A percentile compares a stretch with the other conserved stretches of the same genome.
phyloP scores from a whole-genome alignment of 495 filamentous ascomycete genomes.

The Penicillium psychrofluorescens region DNA sequence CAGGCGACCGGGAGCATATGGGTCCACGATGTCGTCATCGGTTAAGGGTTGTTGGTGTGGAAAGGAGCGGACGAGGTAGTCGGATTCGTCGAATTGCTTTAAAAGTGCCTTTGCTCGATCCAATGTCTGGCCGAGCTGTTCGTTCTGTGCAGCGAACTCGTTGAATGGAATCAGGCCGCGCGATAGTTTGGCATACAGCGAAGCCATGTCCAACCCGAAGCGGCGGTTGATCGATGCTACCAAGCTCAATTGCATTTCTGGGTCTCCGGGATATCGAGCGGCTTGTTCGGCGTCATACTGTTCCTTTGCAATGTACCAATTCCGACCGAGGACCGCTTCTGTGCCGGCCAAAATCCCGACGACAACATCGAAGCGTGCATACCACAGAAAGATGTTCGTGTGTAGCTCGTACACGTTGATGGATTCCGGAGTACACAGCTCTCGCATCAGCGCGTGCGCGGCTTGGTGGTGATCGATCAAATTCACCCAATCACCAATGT shows the following conservation, averaged over 20 bases:
- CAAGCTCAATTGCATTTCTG: conserved; percentile 58
- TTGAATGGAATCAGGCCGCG: conserved; percentile 57
- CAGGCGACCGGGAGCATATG: conserved; percentile 59
- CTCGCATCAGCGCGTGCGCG: conserved; percentile 70
- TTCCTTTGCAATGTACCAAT: conserved; percentile 69
- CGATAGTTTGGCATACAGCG: conserved; percentile 61
- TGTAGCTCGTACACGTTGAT: conserved; percentile 61
- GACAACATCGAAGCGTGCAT: conserved; percentile 81
- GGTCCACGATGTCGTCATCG: conserved; percentile 62
- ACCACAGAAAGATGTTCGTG: conserved; percentile 75
- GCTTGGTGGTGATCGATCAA: conserved; percentile 88
- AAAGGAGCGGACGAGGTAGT: conserved; percentile 53
- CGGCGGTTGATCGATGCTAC: conserved; percentile 60
- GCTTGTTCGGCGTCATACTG: conserved; percentile 55
- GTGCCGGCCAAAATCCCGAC: conserved; percentile 75
- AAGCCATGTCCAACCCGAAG: conserved; percentile 72
- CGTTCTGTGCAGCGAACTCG: conserved; percentile 57
- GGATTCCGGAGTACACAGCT: conserved; percentile 70
- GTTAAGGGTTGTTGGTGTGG: conserved; percentile 39
- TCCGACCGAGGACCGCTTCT: conserved; percentile 62
- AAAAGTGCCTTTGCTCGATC: conserved; percentile 49
- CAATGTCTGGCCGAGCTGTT: conserved; percentile 45
- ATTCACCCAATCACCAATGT: conserved; percentile 89
- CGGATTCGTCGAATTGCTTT: conserved; percentile 51
- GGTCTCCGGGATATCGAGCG: conserved; percentile 51